phyloP scores from a whole-genome alignment of 805 yeast species.

The Isabelozyma gotoi region DNA sequence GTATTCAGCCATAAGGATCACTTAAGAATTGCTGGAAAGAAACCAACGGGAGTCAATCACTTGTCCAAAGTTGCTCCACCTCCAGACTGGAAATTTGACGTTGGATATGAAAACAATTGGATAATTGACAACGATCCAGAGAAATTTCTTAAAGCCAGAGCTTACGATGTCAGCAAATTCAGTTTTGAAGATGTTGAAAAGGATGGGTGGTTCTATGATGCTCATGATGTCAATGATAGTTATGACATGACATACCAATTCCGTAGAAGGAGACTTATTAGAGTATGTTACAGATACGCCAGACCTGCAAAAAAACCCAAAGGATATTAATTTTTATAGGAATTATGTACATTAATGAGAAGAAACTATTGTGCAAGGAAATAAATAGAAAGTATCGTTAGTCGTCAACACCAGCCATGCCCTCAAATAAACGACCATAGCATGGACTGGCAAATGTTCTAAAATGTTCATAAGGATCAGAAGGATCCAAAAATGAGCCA shows the following conservation, averaged over 20 bases:
- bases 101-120: slow-evolving; percentile 58
- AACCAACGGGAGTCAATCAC: slow-evolving; percentile 64
- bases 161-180: slow-evolving; percentile 18
- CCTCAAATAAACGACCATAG: slow-evolving; percentile 52
- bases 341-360: background rate
- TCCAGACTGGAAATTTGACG: slow-evolving; percentile 67
- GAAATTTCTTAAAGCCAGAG: slow-evolving; percentile 52
- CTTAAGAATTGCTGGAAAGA: slow-evolving; percentile 38
- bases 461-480: slow-evolving; percentile 54
- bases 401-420: slow-evolving; percentile 34
- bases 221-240: slow-evolving; percentile 13
- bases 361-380: background rate
- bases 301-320: slow-evolving; percentile 15
- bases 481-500: slow-evolving; percentile 37
- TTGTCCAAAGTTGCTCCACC: slow-evolving; percentile 67
- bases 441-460: slow-evolving; percentile 42
- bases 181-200: slow-evolving; percentile 26
- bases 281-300: slow-evolving; percentile 51
- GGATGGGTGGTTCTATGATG: slow-evolving; percentile 55
- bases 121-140: slow-evolving; percentile 53
- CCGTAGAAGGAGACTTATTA: slow-evolving; percentile 55
- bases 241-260: slow-evolving; percentile 44
- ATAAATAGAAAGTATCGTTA: background rate
- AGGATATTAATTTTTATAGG: background rate
- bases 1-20: slow-evolving; percentile 54